Evolutionary conservation across 2,329 filamentous ascomycete species (phyloP), one percentile per base, ranked within the genome.

Genomic region (Alternaria metachromatica): DNA sequence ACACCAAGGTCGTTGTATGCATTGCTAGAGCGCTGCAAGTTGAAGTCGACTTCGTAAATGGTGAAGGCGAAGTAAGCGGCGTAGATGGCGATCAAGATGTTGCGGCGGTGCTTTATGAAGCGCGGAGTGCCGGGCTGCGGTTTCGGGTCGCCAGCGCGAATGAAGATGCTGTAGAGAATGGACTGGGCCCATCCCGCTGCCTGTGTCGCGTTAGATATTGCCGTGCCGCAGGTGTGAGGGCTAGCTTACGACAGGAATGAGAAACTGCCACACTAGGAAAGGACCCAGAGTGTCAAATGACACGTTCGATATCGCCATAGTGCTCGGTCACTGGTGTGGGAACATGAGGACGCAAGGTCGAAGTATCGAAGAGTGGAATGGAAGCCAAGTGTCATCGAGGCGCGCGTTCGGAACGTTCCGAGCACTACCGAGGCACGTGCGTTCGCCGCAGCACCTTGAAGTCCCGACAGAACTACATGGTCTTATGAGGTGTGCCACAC

Each of bases 21-120:
- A 79, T 93, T 90, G 18, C 91, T 89, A 1, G 85, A 83, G 48
- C 86, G 83, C 66, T 88, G 90, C 26, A 97, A 86, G 67, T 93
- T 89, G 83, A 92, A 89, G 85, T 97, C 92, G 74, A 93, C 91
- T 82, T 98, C 95, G 83, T 94, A 96, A 73, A 98, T 89, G 50
- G 94, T 97, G 85, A 97, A 97, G 68, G 91, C 82, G 41, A 98
- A 92, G 82, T 98, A 99, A 64, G 88, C 82, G 53, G 90, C 84
- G 55, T 98, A 90, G 74, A 98, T 92, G 71, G 90, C 84, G 76
- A 95, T 90, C 78, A 96, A 90, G 78, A 97, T 95, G 72, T 89
- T 88, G 62, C 92, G 91, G 64, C 93, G 90, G 83, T 98, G 92
- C 61, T 87, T 85, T 67, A 86, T 84, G 78, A 88, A 92, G 69